Conservation (phyloP, 2,329 filamentous ascomycete species). For the Aspergillus puulaauensis region DNA sequence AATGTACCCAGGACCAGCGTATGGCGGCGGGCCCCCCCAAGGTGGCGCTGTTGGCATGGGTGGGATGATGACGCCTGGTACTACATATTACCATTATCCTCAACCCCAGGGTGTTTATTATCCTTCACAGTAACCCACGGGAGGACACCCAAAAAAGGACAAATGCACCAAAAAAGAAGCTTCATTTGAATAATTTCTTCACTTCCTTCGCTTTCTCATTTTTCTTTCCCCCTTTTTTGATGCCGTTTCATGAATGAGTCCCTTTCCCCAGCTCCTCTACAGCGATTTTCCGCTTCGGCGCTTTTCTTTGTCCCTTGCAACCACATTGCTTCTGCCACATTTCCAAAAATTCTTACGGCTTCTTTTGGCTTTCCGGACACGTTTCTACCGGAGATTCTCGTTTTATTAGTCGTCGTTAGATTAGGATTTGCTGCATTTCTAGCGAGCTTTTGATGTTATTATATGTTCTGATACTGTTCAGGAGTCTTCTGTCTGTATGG, state of each 20-base stretch:
- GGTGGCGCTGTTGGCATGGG: slow-evolving; percentile 67
- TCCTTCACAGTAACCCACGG: slow-evolving; percentile 22
- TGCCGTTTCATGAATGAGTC: slow-evolving; percentile 1
- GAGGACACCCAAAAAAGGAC: background rate
- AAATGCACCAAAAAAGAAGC: background rate
- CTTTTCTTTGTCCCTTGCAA: slow-evolving; percentile 16
- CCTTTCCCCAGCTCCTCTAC: slow-evolving; percentile 7
- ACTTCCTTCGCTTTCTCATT: slow-evolving; percentile 8
- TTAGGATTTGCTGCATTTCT: slow-evolving; percentile 27
- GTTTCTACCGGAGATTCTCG: slow-evolving; percentile 7
- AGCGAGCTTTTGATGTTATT: slow-evolving; percentile 19
- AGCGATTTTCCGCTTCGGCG: slow-evolving; percentile 18
- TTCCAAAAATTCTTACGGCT: slow-evolving; percentile 5
- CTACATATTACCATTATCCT: slow-evolving; percentile 52
- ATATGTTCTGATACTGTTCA: slow-evolving; percentile 8
- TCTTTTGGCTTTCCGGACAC: slow-evolving; percentile 12
- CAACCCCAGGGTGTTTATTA: slow-evolving; percentile 67
- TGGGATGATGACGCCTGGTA: slow-evolving; percentile 71
- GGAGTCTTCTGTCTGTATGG: background rate
- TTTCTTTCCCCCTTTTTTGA: slow-evolving; percentile 5
- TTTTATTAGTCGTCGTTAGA: slow-evolving; percentile 20
- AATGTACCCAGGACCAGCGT: slow-evolving; percentile 53
- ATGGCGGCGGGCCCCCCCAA: slow-evolving; percentile 47
- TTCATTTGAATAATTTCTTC: slow-evolving; percentile 8
- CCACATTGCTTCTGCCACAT: slow-evolving; percentile 6